Evolutionary conservation across 2,329 filamentous ascomycete species (phyloP), one percentile per base, ranked within the genome.

Genomic region (Hypoxylon sp.): DNA sequence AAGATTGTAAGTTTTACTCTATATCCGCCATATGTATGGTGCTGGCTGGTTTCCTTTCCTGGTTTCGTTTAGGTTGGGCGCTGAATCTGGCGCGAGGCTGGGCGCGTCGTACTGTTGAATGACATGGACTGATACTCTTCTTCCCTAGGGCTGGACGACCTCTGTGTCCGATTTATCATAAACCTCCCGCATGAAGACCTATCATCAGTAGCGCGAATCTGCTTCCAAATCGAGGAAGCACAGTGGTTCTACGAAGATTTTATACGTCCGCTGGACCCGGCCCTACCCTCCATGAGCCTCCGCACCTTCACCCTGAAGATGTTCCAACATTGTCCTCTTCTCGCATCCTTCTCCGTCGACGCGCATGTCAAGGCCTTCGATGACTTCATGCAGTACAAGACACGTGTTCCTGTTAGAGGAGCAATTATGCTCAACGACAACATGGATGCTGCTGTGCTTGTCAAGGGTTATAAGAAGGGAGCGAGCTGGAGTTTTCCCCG

Each of bases 241-340:
- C 95, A 99, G 85, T 99, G 94, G 94, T 99, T 96, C 75, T 99
- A 99, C 83, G 94, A 99, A 78, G 94, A 99, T 74, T 99, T 99
- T 70, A 91, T 99, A 70, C 90, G 94, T 36, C 92, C 93, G 27
- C 79, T 94, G 59, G 89, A 97, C 72, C 87, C 91, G 42, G 81
- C 81, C 27, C 80, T 99, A 7, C 94, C 94, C 3, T 91, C 89
- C 46, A 88, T 97, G 79, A 84, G 86, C 34, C 81, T 99, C 23
- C 87, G 90, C 61, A 86, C 81, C 41, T 99, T 99, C 73, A 93
- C 90, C 64, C 79, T 96, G 52, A 84, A 88, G 63, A 95, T 99
- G 64, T 97, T 97, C 70, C 87, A 92, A 63, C 93, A 97, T 69
- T 97, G 93, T 63, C 94, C 94, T 21, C 79, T 97, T 13, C 85